Percentiles rank a stretch among this genome's conserved stretches.
phyloP scores from a whole-genome alignment of 2,329 filamentous ascomycete species.

The Cladophialophora yegresii region DNA sequence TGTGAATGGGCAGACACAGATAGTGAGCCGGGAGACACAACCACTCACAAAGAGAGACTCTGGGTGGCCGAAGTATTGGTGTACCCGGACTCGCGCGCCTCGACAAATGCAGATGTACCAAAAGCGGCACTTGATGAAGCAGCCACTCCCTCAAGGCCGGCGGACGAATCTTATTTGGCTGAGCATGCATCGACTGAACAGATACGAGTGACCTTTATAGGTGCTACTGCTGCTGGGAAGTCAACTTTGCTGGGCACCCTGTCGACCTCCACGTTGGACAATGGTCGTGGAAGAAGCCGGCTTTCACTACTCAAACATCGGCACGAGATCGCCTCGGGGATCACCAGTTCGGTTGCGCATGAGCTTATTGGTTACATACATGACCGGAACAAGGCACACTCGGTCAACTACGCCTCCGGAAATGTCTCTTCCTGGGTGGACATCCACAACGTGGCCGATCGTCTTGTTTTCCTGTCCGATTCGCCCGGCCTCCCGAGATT shows the following conservation, averaged over 20 bases:
- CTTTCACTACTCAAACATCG: constrained; percentile 86
- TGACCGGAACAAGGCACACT: constrained; percentile 12
- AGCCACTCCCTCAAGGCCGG: neutral
- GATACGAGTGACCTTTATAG: constrained; percentile 81
- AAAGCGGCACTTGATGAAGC: constrained; percentile 6
- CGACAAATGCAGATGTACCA: constrained; percentile 10
- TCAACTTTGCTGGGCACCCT: constrained; percentile 86
- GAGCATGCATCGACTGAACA: constrained; percentile 65
- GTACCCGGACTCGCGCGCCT: constrained; percentile 60
- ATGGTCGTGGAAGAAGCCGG: constrained; percentile 86
- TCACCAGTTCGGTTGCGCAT: constrained; percentile 92
- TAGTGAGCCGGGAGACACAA: constrained; percentile 24
- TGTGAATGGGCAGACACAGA: constrained; percentile 61
- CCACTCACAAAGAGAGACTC: constrained; percentile 57
- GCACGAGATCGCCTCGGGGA: constrained; percentile 86
- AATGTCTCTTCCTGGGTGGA: constrained; percentile 93
- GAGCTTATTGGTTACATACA: constrained; percentile 81
- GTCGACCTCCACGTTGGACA: constrained; percentile 84
- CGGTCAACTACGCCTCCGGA: constrained; percentile 73
- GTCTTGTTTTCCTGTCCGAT: constrained; percentile 85
- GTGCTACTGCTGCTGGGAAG: constrained; percentile 88
- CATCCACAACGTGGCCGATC: constrained; percentile 77
- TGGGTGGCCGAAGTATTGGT: constrained; percentile 90
- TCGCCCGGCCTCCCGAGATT: constrained; percentile 90
- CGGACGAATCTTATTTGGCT: constrained; percentile 30